These are phyloP conservation scores for Didymellaceae sp. DNA, from an alignment of 2,329 filamentous ascomycete genomes.

Conservation along the genomic window DNA sequence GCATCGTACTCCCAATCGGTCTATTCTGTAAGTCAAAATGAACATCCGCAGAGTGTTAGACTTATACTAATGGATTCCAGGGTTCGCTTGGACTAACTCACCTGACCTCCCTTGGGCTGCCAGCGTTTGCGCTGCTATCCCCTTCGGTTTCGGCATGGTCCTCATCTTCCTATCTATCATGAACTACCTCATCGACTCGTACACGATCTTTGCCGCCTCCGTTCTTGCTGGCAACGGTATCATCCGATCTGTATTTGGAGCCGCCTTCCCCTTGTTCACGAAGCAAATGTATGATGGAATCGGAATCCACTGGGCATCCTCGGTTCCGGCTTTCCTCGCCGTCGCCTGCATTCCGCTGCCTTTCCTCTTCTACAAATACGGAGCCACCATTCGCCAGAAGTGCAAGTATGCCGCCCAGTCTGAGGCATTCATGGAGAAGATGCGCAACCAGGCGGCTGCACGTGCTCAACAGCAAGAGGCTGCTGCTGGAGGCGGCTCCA, in stretches of 20 bases:
- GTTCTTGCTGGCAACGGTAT: conserved; percentile 81
- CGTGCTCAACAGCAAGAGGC: conserved; percentile 17
- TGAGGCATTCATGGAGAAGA: conserved; percentile 62
- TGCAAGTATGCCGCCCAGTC: conserved; percentile 75
- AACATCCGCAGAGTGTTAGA: background rate
- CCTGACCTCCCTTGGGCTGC: conserved; percentile 64
- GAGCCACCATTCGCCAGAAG: conserved; percentile 65
- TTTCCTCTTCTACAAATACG: conserved; percentile 78
- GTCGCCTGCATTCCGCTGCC: conserved; percentile 75
- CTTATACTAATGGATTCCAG: background rate
- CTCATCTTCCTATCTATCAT: conserved; percentile 66
- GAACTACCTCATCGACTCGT: conserved; percentile 54
- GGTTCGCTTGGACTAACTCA: conserved; percentile 54
- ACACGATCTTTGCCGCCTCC: conserved; percentile 78
- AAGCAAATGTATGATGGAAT: conserved; percentile 62
- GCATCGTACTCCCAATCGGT: conserved; percentile 63
- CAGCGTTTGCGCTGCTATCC: conserved; percentile 57
- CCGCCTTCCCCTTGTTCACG: conserved; percentile 80
- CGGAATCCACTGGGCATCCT: conserved; percentile 76
- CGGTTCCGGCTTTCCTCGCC: conserved; percentile 75
- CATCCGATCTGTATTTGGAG: conserved; percentile 77
- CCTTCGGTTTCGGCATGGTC: conserved; percentile 66
- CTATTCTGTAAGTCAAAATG: conserved; percentile 42
- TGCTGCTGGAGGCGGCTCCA: conserved; percentile 16
- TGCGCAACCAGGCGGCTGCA: conserved; percentile 47